Conservation (phyloP, 768 basidiomycete genomes). For the Podaxis sp. region DNA sequence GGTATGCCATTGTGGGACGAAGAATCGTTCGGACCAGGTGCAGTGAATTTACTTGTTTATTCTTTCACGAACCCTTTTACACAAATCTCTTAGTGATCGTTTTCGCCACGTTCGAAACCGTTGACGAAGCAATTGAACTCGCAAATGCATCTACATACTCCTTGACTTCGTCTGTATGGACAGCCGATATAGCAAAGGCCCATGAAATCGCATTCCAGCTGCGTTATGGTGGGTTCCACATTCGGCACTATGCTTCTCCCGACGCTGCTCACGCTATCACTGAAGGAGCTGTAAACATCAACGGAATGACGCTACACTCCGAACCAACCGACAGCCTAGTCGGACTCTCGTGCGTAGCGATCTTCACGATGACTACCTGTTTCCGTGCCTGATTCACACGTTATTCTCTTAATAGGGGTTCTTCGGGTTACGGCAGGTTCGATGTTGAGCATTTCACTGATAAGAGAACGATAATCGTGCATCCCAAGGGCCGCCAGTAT, state of each 20-base stretch:
- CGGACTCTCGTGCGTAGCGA: constrained; percentile 41
- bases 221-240: constrained; percentile 34
- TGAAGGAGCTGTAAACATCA: constrained; percentile 49
- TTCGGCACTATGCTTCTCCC: background rate
- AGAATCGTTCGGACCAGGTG: constrained; percentile 63
- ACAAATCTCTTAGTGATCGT: constrained; percentile 31
- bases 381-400: background rate
- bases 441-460: constrained; percentile 48
- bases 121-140: constrained; percentile 50
- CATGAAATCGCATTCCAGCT: constrained; percentile 43
- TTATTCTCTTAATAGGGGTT: constrained; percentile 25
- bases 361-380: background rate
- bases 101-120: constrained; percentile 39
- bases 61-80: background rate
- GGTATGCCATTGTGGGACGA: constrained; percentile 50
- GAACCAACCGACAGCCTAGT: constrained; percentile 33
- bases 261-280: background rate
- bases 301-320: constrained; percentile 46
- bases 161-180: constrained; percentile 50
- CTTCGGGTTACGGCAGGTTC: constrained; percentile 50
- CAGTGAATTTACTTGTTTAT: background rate
- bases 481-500: constrained; percentile 29
- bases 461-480: constrained; percentile 35
- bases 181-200: constrained; percentile 37
- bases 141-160: constrained; percentile 54